Base-by-base conservation (phyloP, 73 alveolate species). In the Urostyla sp. region DNA sequence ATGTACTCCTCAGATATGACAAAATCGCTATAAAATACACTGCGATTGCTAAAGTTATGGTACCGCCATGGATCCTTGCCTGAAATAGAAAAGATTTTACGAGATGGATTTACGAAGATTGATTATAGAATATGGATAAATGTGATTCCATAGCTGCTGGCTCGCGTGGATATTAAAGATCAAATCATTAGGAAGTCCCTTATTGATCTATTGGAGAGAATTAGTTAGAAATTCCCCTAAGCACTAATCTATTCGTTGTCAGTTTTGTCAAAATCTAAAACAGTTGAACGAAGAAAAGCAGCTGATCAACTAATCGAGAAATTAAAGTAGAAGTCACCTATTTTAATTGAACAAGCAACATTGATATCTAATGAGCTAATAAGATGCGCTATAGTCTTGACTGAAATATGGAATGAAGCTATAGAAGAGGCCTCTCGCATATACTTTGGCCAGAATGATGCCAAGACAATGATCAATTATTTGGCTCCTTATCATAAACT, bases 71-170 rank as follows among this genome's bases (percentile, higher is more conserved):
- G 99, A 37, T 86, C 78, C 67, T 73, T 84, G 20, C 89, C 79
- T n/a, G 87, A 89, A 50, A 90, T 97, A 35, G 91, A 92, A 72
- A 75, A 90, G 48, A 85, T 75, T 54, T 87, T 97, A 75, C 87
- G 91, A 80, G 79, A 86, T 30, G 94, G 95, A 27, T 95, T 90
- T 86, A 94, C 94, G 53, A 72, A 58, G 72, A 90, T 96, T 24
- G 95, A 92, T 53, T 79, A 85, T 31, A 94, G 94, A 59, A 89
- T 89, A 16, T 97, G 99, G 99, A 93, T 96, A 10, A 92, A 93
- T 37, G 99, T 97, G 20, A 92, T 97, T 48, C 99, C 99, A 4
- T 94, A 97, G 87, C 83, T 97, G 21, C 87, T 97, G 31, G 99
- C 99, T 15, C 90, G 99, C 72, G 94, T 97, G 28, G 92, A 95